These are phyloP conservation scores for Brassica cretica DNA, from an alignment of 345 rosid genomes.

Conservation along the genomic window DNA sequence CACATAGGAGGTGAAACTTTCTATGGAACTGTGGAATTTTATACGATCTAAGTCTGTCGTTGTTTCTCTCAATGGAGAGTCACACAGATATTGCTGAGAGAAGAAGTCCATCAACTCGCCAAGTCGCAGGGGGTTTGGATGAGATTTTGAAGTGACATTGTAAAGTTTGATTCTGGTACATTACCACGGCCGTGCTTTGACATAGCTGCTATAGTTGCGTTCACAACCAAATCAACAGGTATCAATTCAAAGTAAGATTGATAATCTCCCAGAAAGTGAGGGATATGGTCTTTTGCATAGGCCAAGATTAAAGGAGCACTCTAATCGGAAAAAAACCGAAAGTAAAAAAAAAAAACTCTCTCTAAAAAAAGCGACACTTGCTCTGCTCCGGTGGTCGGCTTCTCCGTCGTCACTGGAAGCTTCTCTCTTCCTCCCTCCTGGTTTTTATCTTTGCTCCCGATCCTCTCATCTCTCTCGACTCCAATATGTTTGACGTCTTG, in stretches of 20 bases:
- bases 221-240: slow-evolving; percentile 38
- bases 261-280: slow-evolving; percentile 32
- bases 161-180: slow-evolving; percentile 4
- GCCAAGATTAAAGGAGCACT: slow-evolving; percentile 40
- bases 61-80: neutral
- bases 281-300: slow-evolving; percentile 41
- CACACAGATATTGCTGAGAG: neutral
- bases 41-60: neutral
- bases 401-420: no score
- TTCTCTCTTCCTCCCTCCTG: no score
- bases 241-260: slow-evolving; percentile 23
- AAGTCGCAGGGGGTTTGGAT: slow-evolving; percentile 9
- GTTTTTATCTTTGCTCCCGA: no score
- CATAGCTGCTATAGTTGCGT: slow-evolving; percentile 33
- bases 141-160: slow-evolving; percentile 23
- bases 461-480: no score
- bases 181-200: slow-evolving; percentile 25
- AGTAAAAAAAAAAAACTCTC: no score
- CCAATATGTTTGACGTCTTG: no score
- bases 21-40: slow-evolving; percentile 13
- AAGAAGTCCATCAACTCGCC: neutral
- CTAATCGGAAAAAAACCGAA: neutral
- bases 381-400: no score
- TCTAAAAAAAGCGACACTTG: no score
- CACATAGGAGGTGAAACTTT: slow-evolving; percentile 16